Percentiles rank a stretch among this genome's conserved stretches.
These are phyloP conservation scores for Macroventuria anomochaeta DNA, from an alignment of 2,329 filamentous ascomycete species.

Conservation along the genomic window DNA sequence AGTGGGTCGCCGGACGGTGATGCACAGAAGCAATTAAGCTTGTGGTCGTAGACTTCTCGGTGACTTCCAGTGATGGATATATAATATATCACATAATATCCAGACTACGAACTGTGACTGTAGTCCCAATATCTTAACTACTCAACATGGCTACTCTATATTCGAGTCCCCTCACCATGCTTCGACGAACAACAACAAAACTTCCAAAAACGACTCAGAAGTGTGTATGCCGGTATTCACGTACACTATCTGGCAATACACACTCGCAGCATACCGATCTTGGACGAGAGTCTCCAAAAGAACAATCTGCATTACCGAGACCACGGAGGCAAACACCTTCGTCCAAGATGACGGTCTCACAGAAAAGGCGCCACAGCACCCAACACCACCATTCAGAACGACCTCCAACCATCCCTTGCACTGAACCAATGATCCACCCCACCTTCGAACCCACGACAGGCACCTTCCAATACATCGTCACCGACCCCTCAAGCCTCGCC, in stretches of 20 bases:
- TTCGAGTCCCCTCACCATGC: too few relatives aligned
- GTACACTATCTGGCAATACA: neutral
- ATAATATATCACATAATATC: neutral
- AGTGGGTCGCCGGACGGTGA: conserved; percentile 8
- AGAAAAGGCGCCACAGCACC: neutral
- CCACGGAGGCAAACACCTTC: too few relatives aligned
- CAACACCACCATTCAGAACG: neutral
- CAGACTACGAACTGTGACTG: too few relatives aligned
- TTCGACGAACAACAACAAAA: too few relatives aligned
- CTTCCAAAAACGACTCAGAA: neutral
- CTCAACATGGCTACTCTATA: neutral
- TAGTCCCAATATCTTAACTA: too few relatives aligned
- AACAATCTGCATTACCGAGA: neutral
- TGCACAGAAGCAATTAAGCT: neutral
- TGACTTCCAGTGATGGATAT: neutral
- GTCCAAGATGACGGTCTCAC: neutral
- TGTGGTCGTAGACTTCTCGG: too few relatives aligned
- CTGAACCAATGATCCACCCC: conserved; percentile 26
- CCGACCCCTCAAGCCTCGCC: conserved; percentile 56
- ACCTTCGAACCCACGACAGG: conserved; percentile 53
- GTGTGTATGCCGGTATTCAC: neutral
- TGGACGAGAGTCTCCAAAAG: neutral
- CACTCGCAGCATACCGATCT: neutral
- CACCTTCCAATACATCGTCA: conserved; percentile 68
- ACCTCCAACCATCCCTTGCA: neutral